phyloP scores from a whole-genome alignment of 2,329 filamentous ascomycete species.

The Neonectria punicea region DNA sequence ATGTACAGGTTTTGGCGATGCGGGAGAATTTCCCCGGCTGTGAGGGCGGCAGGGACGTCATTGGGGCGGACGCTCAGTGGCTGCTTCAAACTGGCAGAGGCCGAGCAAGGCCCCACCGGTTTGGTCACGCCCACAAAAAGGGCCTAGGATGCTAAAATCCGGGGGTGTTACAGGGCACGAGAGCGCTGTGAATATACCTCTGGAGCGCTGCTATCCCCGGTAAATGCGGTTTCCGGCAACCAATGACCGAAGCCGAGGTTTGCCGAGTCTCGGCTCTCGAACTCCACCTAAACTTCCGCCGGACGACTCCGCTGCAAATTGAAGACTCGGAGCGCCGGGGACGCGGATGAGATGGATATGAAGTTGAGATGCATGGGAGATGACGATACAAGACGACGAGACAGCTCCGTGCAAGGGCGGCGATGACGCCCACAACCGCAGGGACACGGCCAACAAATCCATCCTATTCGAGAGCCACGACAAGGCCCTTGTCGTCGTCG shows the following conservation, averaged over 20 bases:
- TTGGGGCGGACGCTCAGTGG: slow-evolving; percentile 40
- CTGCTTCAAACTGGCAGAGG: slow-evolving; percentile 16
- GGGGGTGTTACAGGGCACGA: slow-evolving; percentile 21
- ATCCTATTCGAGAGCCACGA: slow-evolving; percentile 48
- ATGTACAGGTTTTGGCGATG: slow-evolving; percentile 37
- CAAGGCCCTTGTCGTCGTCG: slow-evolving; percentile 67
- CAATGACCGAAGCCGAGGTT: slow-evolving; percentile 44
- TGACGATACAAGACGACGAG: slow-evolving; percentile 18
- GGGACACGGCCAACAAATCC: slow-evolving; percentile 34
- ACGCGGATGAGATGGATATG: neutral
- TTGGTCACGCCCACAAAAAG: slow-evolving; percentile 38
- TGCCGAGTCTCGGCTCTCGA: slow-evolving; percentile 39
- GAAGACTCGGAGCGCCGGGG: slow-evolving; percentile 8
- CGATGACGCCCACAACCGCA: neutral
- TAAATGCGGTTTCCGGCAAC: slow-evolving; percentile 31
- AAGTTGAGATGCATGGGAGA: neutral
- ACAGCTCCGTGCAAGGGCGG: neutral
- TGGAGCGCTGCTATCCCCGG: neutral
- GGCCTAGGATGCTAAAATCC: slow-evolving; percentile 19
- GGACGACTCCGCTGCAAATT: slow-evolving; percentile 12
- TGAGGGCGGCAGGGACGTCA: slow-evolving; percentile 43
- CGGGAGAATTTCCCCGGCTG: slow-evolving; percentile 44
- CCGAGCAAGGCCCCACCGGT: slow-evolving; percentile 20
- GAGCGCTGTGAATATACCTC: neutral
- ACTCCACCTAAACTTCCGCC: slow-evolving; percentile 17